phyloP scores from a whole-genome alignment of 1,284 basidiomycete species.

The Puccinia coronata region DNA sequence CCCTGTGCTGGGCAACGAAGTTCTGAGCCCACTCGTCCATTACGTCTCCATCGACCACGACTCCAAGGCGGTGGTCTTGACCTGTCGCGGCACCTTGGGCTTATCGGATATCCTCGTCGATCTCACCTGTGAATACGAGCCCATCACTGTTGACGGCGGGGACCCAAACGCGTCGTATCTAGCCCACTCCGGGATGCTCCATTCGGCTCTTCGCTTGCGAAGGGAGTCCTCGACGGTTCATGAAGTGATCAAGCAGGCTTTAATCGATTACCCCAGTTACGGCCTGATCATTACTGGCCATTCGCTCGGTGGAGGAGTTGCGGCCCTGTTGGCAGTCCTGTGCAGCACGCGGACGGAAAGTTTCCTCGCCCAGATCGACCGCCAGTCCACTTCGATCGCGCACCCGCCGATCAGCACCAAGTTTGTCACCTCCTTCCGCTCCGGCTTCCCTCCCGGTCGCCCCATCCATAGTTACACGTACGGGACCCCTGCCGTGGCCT shows the following conservation, averaged over 20 bases:
- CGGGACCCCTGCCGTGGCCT: conserved; percentile 61
- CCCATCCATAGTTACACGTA: conserved; percentile 62
- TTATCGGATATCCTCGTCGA: conserved; percentile 64
- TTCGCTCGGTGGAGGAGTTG: conserved; percentile 63
- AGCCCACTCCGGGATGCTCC: conserved; percentile 63
- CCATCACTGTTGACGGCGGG: conserved; percentile 60
- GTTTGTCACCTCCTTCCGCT: conserved; percentile 61
- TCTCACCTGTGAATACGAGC: conserved; percentile 62
- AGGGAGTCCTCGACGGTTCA: conserved; percentile 61
- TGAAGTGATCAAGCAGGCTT: conserved; percentile 60
- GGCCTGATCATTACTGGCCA: conserved; percentile 63
- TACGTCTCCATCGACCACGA: conserved; percentile 63
- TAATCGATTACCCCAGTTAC: conserved; percentile 61
- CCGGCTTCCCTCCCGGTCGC: conserved; percentile 62
- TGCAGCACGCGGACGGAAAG: conserved; percentile 56
- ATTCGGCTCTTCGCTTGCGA: conserved; percentile 60
- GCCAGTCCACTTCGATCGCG: conserved; percentile 43
- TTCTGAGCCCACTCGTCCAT: conserved; percentile 61
- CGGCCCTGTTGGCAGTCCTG: conserved; percentile 59
- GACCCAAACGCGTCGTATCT: conserved; percentile 60
- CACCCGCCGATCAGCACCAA: conserved; percentile 60
- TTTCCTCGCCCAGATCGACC: conserved; percentile 55
- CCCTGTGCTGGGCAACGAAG: conserved; percentile 55
- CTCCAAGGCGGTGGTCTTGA: conserved; percentile 61
- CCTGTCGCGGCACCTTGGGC: conserved; percentile 62